A percentile compares a stretch with the other conserved stretches of the same genome.
Evolutionary conservation across 169 alveolate genomes (phyloP).

Genomic region (Cryptosporidium viatorum): DNA sequence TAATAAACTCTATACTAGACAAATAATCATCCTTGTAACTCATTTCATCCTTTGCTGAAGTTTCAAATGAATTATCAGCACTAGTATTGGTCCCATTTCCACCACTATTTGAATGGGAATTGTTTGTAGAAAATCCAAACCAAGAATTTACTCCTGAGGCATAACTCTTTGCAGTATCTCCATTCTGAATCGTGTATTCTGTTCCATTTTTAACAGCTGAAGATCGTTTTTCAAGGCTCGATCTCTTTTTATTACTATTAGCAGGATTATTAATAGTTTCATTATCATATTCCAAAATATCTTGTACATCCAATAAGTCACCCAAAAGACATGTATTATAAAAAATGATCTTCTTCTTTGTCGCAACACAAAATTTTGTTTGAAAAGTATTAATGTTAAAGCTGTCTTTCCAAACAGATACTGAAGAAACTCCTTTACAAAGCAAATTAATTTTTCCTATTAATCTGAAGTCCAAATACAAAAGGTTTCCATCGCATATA

Average conservation of each 20-base stretch:
- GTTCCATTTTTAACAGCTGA: neutral
- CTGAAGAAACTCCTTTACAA: constrained; percentile 45
- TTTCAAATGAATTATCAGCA: neutral
- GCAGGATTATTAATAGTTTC: neutral
- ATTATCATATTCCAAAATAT: constrained; percentile 14
- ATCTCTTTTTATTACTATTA: neutral
- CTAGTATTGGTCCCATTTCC: neutral
- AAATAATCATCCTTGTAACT: neutral
- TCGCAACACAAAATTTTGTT: constrained; percentile 58
- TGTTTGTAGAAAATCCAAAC: constrained; percentile 43
- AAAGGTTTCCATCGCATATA: constrained; percentile 35
- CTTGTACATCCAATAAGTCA: constrained; percentile 25
- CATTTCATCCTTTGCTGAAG: neutral
- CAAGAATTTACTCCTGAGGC: constrained; percentile 42
- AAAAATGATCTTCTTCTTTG: constrained; percentile 32
- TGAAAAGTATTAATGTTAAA: constrained; percentile 31
- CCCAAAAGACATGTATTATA: constrained; percentile 71
- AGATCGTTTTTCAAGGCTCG: neutral
- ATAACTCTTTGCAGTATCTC: neutral
- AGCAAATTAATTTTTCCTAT: constrained; percentile 30
- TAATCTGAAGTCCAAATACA: constrained; percentile 43
- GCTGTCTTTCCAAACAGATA: constrained; percentile 61
- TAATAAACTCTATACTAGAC: constrained; percentile 15
- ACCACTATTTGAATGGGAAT: neutral
- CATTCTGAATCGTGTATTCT: neutral